A percentile compares a stretch with the other conserved stretches of the same genome.
phyloP scores from a whole-genome alignment of 2,329 filamentous ascomycete genomes.

The Penicillium polonicum region DNA sequence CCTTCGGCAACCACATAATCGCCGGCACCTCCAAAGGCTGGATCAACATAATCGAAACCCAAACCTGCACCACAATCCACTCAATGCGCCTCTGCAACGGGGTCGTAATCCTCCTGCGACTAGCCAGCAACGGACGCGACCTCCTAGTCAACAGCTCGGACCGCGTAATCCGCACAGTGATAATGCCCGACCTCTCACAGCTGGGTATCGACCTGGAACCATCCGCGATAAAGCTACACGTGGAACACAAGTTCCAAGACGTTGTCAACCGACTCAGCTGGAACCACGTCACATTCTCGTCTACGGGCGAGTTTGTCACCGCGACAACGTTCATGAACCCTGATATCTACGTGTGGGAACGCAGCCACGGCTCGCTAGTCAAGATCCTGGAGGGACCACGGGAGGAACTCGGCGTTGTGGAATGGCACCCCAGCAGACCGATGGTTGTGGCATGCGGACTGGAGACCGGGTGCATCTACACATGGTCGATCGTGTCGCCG shows the following conservation, averaged over 20 bases:
- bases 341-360: slow-evolving; percentile 97
- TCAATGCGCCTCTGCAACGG: slow-evolving; percentile 85
- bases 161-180: slow-evolving; percentile 88
- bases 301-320: slow-evolving; percentile 91
- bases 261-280: slow-evolving; percentile 91
- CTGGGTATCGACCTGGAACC: slow-evolving; percentile 65
- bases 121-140: slow-evolving; percentile 81
- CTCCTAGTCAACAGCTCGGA: slow-evolving; percentile 91
- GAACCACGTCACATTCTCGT: slow-evolving; percentile 96
- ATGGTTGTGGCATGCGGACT: slow-evolving; percentile 88
- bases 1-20: slow-evolving; percentile 81
- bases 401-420: slow-evolving; percentile 92
- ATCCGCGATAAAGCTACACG: slow-evolving; percentile 81
- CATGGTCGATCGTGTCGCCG: slow-evolving; percentile 92
- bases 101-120: slow-evolving; percentile 81
- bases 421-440: slow-evolving; percentile 90
- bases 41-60: slow-evolving; percentile 89
- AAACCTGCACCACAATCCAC: slow-evolving; percentile 78
- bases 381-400: slow-evolving; percentile 96
- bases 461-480: slow-evolving; percentile 89
- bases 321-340: slow-evolving; percentile 98
- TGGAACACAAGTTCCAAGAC: slow-evolving; percentile 98
- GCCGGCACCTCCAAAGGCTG: slow-evolving; percentile 93
- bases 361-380: slow-evolving; percentile 86
- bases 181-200: slow-evolving; percentile 71